Evolutionary conservation across 2,329 filamentous ascomycete species (phyloP).

Genomic region (Ceratocystis cubensis): DNA sequence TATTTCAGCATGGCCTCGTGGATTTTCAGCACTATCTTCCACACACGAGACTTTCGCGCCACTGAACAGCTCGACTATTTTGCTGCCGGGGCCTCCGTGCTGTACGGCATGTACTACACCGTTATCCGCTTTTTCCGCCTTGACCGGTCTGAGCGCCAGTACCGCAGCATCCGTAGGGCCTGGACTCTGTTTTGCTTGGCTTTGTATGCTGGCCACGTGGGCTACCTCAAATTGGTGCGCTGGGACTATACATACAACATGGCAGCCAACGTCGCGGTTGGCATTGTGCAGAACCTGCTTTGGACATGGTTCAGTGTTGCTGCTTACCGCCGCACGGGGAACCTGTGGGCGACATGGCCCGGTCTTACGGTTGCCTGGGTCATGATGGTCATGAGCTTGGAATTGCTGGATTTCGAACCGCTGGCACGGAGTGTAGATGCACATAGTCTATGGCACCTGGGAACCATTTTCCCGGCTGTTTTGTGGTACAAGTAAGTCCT

Average conservation of each 20-base stretch:
- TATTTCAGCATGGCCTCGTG: slow-evolving; percentile 73
- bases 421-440: slow-evolving; percentile 74
- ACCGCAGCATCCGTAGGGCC: slow-evolving; percentile 44
- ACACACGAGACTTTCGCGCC: slow-evolving; percentile 69
- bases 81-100: slow-evolving; percentile 73
- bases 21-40: slow-evolving; percentile 83
- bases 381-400: slow-evolving; percentile 84
- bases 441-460: slow-evolving; percentile 90
- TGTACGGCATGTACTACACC: slow-evolving; percentile 84
- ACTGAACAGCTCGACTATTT: slow-evolving; percentile 98
- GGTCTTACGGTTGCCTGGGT: slow-evolving; percentile 87
- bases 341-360: slow-evolving; percentile 77
- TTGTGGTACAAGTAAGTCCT: slow-evolving; percentile 85
- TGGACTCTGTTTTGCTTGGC: slow-evolving; percentile 64
- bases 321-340: slow-evolving; percentile 57
- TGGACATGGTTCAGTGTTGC: slow-evolving; percentile 76
- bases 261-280: slow-evolving; percentile 78
- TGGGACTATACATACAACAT: slow-evolving; percentile 99
- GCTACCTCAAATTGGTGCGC: slow-evolving; percentile 68
- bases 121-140: slow-evolving; percentile 72
- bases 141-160: slow-evolving; percentile 42
- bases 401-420: slow-evolving; percentile 87
- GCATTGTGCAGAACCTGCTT: slow-evolving; percentile 65
- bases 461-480: slow-evolving; percentile 75
- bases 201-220: slow-evolving; percentile 65